Base-by-base conservation (phyloP, 2,329 filamentous ascomycete genomes). In the Zarea fungicola region DNA sequence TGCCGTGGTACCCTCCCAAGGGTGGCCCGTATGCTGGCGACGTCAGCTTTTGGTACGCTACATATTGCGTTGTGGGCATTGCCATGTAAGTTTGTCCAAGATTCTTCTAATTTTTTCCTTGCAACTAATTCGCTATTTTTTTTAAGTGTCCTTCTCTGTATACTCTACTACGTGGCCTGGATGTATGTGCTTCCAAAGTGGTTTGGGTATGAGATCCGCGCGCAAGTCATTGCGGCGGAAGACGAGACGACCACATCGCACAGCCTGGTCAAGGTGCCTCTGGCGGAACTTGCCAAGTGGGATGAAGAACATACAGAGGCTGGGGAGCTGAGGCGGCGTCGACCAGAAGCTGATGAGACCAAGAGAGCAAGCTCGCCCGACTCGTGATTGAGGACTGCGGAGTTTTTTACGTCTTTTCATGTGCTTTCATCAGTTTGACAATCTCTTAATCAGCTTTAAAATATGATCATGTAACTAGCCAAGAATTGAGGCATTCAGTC, bases 11-110 rank as follows among this genome's bases (percentile, higher is more conserved):
- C 55, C 85, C 84, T 2, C 85, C 85, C 0, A 69, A 71, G 1
- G 74, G 69, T 1, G 84, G 84, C 0, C 68, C 68, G 0, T 74
- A 76, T 28, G 79, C 76, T 0, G 84, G 83, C 0, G 78, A 84
- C 49, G 84, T 87, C 2, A 84, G 77, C 46, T 89, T 89, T 63
- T 89, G 81, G 79, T 89, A 88, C 54, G 84, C 74, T 1, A 87
- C 83, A 0, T 87, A 88, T 56, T 75, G 77, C 18, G 77, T 81
- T 1, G 76, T 80, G 1, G 83, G 84, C 0, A 74, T 88, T 50
- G 81, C 63, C 19, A 75, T 86, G 78, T 83, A 68, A 71, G 78
- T 77, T 13, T 32, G 9, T 18, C 18, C 14, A 5, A 22, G 9
- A 6, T 32, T 11, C 22, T 6, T 16, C 5, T 18, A 11, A 3